Base-by-base conservation (phyloP, 2,329 filamentous ascomycete genomes). In the Zopfia rhizophila region DNA sequence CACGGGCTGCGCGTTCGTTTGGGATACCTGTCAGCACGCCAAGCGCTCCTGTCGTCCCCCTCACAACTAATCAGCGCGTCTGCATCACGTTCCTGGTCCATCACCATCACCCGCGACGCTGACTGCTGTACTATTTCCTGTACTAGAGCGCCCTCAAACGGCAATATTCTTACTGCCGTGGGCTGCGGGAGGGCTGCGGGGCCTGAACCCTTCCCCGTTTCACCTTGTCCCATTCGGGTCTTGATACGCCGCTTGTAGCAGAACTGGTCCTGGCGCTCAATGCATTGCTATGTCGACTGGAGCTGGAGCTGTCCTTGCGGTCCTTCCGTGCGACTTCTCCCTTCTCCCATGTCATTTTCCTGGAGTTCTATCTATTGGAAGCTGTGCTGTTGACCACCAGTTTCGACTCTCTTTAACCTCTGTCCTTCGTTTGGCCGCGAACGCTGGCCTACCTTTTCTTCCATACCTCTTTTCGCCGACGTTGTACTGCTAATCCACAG, bases 351-450 rank as follows among this genome's bases (percentile, higher is more conserved):
- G 53, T 61, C 40, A 44, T 49, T 57, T 61, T 48, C 46, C 50
- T 58, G 58, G 61, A 65, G 40, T 56, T 51, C 28, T 53, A 46
- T 55, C 58, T 53, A 69, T 69, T 63, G 68, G 63, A 54, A 70
- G 60, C 63, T 55, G 65, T 64, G 60, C 62, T 69, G 61, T 62
- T 53, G 53, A 68, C 60, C 56, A 53, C 54, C 56, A 57, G 67
- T 70, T 69, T 70, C 66, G 63, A 49, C 57, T 64, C 59, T 63
- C 53, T 59, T 60, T 53, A 38, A 36, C 54, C 58, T 50, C 51
- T 37, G 45, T 54, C 57, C 42, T 62, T 68, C 60, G 62, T 70
- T 69, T 68, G 66, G 39, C 41, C 38, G 50, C 45, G 31, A 57
- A 42, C 48, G 32, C 38, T 45, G 42, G 43, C 41, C 41, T 5